phyloP scores from a whole-genome alignment of 768 basidiomycete genomes.

The Tricholoma furcatifolium region DNA sequence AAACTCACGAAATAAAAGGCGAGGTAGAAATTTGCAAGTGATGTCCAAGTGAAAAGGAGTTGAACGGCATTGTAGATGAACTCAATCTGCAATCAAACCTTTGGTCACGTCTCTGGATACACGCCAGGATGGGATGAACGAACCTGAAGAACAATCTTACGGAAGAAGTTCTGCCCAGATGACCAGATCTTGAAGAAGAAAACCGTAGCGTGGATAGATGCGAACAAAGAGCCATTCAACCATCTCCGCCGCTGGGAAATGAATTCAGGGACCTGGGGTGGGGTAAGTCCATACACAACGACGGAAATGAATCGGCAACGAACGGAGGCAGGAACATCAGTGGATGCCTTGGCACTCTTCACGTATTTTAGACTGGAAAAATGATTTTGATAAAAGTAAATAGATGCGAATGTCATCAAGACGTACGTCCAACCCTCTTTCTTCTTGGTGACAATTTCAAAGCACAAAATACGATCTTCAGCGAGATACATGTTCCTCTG shows the following conservation, averaged over 20 bases:
- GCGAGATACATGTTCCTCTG: conserved; percentile 91
- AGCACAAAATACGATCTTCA: conserved; percentile 89
- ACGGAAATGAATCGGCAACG: conserved; percentile 15
- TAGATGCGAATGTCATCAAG: conserved; percentile 14
- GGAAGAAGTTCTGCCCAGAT: conserved; percentile 86
- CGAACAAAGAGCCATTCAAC: conserved; percentile 90
- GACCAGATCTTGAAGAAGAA: conserved; percentile 89
- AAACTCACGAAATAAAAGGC: conserved; percentile 89
- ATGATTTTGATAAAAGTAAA: conserved; percentile 3
- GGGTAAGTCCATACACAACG: not conserved
- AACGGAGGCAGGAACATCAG: conserved; percentile 89
- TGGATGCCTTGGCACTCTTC: conserved; percentile 91
- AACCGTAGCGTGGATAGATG: conserved; percentile 88
- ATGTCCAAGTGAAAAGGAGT: conserved; percentile 92
- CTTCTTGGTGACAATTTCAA: conserved; percentile 92
- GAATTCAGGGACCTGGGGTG: conserved; percentile 75
- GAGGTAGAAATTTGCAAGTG: conserved; percentile 89
- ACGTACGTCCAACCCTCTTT: conserved; percentile 78
- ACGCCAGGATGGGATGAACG: conserved; percentile 5
- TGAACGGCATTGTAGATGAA: conserved; percentile 91
- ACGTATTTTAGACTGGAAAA: conserved; percentile 73
- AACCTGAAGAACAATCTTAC: conserved; percentile 73
- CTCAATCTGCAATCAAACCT: conserved; percentile 52
- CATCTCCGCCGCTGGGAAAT: conserved; percentile 92
- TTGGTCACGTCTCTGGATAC: not conserved